Evolutionary conservation across 2,329 filamentous ascomycete genomes (phyloP).

Genomic region (Acrocalymma vagum): DNA sequence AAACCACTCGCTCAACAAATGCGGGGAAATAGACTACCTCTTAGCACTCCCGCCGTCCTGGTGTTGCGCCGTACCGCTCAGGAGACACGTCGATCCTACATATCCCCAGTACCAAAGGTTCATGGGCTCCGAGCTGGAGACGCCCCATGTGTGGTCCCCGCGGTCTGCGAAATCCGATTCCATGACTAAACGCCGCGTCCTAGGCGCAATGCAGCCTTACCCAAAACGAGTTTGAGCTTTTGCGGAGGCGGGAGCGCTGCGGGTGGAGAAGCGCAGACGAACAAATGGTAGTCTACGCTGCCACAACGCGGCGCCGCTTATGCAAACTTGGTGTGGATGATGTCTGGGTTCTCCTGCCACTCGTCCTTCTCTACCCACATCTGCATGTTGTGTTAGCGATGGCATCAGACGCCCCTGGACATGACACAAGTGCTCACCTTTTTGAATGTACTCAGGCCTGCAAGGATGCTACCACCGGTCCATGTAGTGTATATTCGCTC

Average conservation of each 20-base stretch:
- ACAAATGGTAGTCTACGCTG: slow-evolving; percentile 26
- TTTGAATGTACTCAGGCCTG: slow-evolving; percentile 95
- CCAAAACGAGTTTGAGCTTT: slow-evolving; percentile 21
- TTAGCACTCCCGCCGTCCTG: slow-evolving; percentile 37
- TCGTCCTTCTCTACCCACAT: slow-evolving; percentile 99
- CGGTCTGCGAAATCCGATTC: slow-evolving; percentile 33
- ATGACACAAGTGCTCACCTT: slow-evolving; percentile 70
- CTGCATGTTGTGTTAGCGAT: slow-evolving; percentile 59
- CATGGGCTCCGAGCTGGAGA: slow-evolving; percentile 30
- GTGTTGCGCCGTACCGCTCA: slow-evolving; percentile 24
- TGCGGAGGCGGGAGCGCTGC: slow-evolving; percentile 42
- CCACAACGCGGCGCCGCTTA: slow-evolving; percentile 54
- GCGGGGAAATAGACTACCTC: slow-evolving; percentile 45
- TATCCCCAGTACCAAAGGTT: slow-evolving; percentile 24
- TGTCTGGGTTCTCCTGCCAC: slow-evolving; percentile 99
- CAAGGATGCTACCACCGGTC: slow-evolving; percentile 98
- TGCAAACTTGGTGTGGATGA: slow-evolving; percentile 98
- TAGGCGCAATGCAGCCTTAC: slow-evolving; percentile 39
- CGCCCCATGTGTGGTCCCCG: slow-evolving; percentile 35
- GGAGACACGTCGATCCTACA: slow-evolving; percentile 32
- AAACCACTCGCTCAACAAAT: slow-evolving; percentile 30
- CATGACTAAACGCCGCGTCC: slow-evolving; percentile 45
- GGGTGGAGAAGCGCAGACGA: slow-evolving; percentile 33
- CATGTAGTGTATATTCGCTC: slow-evolving; percentile 99
- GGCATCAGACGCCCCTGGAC: slow-evolving; percentile 12